A percentile compares a stretch with the other conserved stretches of the same genome.
phyloP scores from a whole-genome alignment of 2,329 filamentous ascomycete species.

The Paraphaeosphaeria sporulosa region DNA sequence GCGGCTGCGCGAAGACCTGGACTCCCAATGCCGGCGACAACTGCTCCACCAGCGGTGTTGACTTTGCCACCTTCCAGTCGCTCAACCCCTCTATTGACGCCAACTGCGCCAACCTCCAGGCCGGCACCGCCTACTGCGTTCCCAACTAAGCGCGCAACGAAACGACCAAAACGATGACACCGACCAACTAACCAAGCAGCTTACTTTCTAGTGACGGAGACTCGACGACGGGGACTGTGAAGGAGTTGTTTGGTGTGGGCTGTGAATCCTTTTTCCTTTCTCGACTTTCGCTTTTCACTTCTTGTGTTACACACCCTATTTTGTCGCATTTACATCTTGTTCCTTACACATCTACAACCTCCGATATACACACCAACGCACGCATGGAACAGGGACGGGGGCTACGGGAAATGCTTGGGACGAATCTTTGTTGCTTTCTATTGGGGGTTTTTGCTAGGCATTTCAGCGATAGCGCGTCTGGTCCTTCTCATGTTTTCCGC shows the following conservation, averaged over 20 bases:
- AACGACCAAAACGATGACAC: background rate
- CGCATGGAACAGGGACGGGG: slow-evolving; percentile 7
- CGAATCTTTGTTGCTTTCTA: background rate
- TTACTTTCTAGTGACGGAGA: slow-evolving; percentile 15
- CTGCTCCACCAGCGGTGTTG: slow-evolving; percentile 42
- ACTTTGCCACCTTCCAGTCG: slow-evolving; percentile 32
- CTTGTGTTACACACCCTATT: slow-evolving; percentile 7
- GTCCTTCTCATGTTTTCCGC: slow-evolving; percentile 2
- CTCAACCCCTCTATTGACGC: slow-evolving; percentile 43
- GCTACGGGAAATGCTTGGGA: slow-evolving; percentile 8
- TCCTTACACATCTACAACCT: slow-evolving; percentile 4
- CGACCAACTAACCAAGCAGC: slow-evolving; percentile 5
- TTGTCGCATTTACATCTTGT: slow-evolving; percentile 11
- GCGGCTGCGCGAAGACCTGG: slow-evolving; percentile 43
- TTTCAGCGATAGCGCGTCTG: slow-evolving; percentile 11
- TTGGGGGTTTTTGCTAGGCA: slow-evolving; percentile 5
- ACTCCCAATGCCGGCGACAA: slow-evolving; percentile 40
- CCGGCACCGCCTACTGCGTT: slow-evolving; percentile 48
- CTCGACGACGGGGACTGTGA: slow-evolving; percentile 8
- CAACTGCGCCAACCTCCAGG: slow-evolving; percentile 48
- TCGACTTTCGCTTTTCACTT: slow-evolving; percentile 12
- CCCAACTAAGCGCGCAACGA: slow-evolving; percentile 17
- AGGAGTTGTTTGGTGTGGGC: slow-evolving; percentile 19
- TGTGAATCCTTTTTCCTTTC: slow-evolving; percentile 10
- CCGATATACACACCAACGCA: slow-evolving; percentile 10